Evolutionary conservation across 441 rosid genomes (phyloP), one percentile per base, ranked within the genome.

Genomic region (Populus hybrid): DNA sequence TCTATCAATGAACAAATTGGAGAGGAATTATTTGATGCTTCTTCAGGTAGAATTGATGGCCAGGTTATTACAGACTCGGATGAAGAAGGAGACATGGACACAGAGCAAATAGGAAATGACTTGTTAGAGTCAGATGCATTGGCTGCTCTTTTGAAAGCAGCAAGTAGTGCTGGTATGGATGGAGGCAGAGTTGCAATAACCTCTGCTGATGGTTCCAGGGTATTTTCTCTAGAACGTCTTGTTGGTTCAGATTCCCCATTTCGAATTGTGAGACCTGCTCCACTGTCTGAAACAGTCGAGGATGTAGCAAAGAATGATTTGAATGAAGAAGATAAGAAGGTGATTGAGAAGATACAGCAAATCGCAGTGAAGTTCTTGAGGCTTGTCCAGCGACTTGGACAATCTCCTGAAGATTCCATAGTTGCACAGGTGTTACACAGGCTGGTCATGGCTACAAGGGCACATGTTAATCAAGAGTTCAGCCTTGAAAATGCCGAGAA

Each of bases 351-450:
- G 84, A 81, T 94, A 78, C 99, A 95, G 81, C 87, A 82, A 71
- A 74, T 94, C 32, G 85, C 94, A 75, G 93, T 95, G 83, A 92
- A 91, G 80, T 93, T 90, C 83, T 84, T 93, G 84, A 92, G 99
- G 87, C 97, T 95, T 80, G 89, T 93, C 77, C 91, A 90, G 67
- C 87, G 95, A 83, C 83, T 93, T 34, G 97, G 97, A 73, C 88
- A 85, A 64, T 92, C 97, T 6, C 86, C 94, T 0, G 97, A 93
- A 77, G 98, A 95, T 82, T 85, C 97, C 5, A 74, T 91, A 65
- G 97, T 88, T 10, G 88, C 92, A 12, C 98, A 95, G 84, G 98
- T 93, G 79, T 90, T 95, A 67, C 91, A 95, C 66, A 92, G 98
- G 10, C 40, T 95, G 82, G 87, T 94, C 8, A 81, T 91, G 73